Base-by-base conservation (phyloP, 257 asterid species). In the Ophiorrhiza pumila region DNA sequence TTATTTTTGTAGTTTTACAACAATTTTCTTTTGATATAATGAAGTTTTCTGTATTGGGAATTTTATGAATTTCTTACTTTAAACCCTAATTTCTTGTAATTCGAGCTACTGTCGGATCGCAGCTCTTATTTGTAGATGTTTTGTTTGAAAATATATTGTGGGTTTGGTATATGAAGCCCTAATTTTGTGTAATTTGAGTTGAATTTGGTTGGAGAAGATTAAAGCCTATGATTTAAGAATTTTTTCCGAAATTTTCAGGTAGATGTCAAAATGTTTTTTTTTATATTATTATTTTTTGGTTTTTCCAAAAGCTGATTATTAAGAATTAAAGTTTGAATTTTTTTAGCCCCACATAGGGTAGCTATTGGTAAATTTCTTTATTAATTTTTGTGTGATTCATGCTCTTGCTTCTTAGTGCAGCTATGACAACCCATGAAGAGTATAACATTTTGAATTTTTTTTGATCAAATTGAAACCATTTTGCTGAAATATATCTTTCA, bases 81-180 rank as follows among this genome's bases (percentile, higher is more conserved):
- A 55, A 79, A 65, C 49, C 61, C 71, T 29, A 61, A 56, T 14
- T 65, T 1, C n/a, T 25, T n/a, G 20, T 68, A 15, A 50, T 65
- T 22, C 17, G 45, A 53, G 37, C 27, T 52, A 15, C 5, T 4
- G 42, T 14, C 50, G 47, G 7, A 50, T 32, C 50, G 25, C n/a
- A 15, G 39, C 22, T 32, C 29, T 37, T 20, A 9, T 32, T 42
- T 34, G 6, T n/a, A 23, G 3, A 50, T 73, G 8, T 45, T 29
- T 37, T 9, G 27, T 62, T 50, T 73, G 68, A 10, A 9, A 11
- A 15, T 25, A 10, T 56, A 2, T 23, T 22, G 23, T 47, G 63
- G 45, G 23, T 65, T 60, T 68, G 27, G 39, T 68, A 66, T 27
- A 27, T 62, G 64, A 53, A 78, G 69, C 64, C 71, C 69, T 35